Conservation (phyloP, 1,139 yeast species). For the Blastobotrys raffinosifermentans region DNA sequence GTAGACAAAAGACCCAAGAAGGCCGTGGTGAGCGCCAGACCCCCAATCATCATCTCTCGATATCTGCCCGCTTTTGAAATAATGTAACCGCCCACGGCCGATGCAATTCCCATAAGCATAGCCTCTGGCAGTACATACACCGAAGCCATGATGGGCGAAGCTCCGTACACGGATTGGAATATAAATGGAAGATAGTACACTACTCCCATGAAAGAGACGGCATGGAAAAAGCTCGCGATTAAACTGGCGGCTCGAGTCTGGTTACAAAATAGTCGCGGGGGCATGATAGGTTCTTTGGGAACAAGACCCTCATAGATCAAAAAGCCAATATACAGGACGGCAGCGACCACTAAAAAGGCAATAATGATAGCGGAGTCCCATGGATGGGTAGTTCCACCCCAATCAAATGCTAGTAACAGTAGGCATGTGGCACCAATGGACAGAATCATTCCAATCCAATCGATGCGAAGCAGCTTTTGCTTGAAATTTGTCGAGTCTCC, state of each 20-base stretch:
- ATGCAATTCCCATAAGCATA: constrained; percentile 21
- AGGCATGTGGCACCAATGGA: constrained; percentile 41
- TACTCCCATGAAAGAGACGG: constrained; percentile 41
- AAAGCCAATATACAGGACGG: constrained; percentile 39
- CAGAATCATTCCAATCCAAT: constrained; percentile 42
- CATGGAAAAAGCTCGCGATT: constrained; percentile 38
- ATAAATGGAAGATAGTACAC: constrained; percentile 45
- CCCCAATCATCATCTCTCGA: constrained; percentile 17
- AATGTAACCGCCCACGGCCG: constrained; percentile 21
- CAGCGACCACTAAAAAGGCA: constrained; percentile 38
- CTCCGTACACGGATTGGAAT: constrained; percentile 46
- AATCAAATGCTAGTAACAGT: constrained; percentile 44
- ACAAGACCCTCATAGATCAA: constrained; percentile 38
- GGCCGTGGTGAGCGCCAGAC: constrained; percentile 19
- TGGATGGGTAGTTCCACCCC: constrained; percentile 43
- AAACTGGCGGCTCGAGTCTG: constrained; percentile 32
- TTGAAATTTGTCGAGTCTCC: constrained; percentile 33
- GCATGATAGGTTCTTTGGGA: constrained; percentile 47
- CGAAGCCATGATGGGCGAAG: constrained; percentile 22
- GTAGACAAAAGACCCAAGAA: constrained; percentile 22
- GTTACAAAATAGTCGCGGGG: constrained; percentile 36
- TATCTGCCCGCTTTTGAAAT: constrained; percentile 18
- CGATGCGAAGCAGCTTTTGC: constrained; percentile 40
- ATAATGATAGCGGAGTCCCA: constrained; percentile 55
- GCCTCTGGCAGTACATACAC: constrained; percentile 24